Percentiles rank a stretch among this genome's conserved stretches.
Evolutionary conservation across 805 yeast species (phyloP).

Genomic region (Clavispora vitiphila): DNA sequence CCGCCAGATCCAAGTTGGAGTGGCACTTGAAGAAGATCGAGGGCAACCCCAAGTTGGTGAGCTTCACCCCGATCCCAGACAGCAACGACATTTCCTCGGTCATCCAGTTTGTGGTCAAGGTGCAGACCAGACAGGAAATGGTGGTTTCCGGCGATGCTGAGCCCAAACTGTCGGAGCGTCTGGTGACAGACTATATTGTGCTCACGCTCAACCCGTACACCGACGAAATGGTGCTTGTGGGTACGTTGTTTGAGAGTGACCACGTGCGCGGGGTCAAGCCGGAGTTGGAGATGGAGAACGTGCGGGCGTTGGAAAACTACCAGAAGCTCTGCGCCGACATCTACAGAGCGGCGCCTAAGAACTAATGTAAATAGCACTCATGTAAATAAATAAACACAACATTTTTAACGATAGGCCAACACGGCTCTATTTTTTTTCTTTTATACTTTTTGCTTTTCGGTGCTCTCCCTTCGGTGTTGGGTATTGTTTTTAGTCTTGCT

Average conservation of each 20-base stretch:
- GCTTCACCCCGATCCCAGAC: constrained; percentile 63
- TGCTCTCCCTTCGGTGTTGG: too few relatives aligned
- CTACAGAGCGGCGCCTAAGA: constrained; percentile 32
- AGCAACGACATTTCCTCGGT: constrained; percentile 31
- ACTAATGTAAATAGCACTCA: constrained; percentile 8
- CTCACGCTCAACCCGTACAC: constrained; percentile 36
- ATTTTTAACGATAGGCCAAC: neutral
- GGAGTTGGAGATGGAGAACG: constrained; percentile 20
- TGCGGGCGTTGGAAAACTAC: constrained; percentile 17
- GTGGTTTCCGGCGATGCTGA: constrained; percentile 20
- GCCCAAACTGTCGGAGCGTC: constrained; percentile 21
- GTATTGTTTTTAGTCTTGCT: too few relatives aligned
- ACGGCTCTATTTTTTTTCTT: neutral
- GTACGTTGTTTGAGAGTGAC: constrained; percentile 35
- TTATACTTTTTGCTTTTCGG: neutral
- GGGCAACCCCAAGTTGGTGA: constrained; percentile 64
- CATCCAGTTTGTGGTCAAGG: constrained; percentile 36
- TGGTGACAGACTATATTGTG: constrained; percentile 34
- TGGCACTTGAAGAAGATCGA: constrained; percentile 78
- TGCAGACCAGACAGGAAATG: constrained; percentile 34
- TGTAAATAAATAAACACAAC: constrained; percentile 1
- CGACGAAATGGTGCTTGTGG: constrained; percentile 35
- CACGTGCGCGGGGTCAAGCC: constrained; percentile 35
- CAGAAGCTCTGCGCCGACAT: constrained; percentile 35
- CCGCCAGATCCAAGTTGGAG: constrained; percentile 52